phyloP scores from a whole-genome alignment of 345 rosid species.

The Lepidium didymum region DNA sequence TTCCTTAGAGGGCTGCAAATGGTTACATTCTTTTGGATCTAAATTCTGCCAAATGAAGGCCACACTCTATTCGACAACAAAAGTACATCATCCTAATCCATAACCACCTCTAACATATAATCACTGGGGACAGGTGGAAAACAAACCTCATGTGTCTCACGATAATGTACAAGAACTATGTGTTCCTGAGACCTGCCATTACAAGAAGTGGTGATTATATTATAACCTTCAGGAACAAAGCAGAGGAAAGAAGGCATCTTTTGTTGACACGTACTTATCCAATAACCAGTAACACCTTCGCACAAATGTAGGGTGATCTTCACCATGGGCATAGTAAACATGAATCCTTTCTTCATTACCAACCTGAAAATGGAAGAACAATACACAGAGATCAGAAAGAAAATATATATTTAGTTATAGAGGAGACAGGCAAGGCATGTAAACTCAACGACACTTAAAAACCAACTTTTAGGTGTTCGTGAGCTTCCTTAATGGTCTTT shows the following conservation, averaged over 20 bases:
- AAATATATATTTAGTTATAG: not conserved
- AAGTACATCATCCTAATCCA: not conserved
- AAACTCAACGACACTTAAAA: slow-evolving; percentile 14
- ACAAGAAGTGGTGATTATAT: not conserved
- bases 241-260: not conserved
- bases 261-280: slow-evolving; percentile 66
- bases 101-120: not conserved
- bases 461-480: slow-evolving; percentile 77
- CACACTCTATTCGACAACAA: not conserved
- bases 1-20: not conserved
- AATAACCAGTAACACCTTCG: slow-evolving; percentile 99
- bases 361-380: slow-evolving; percentile 40
- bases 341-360: slow-evolving; percentile 97
- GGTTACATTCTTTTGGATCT: slow-evolving; percentile 2
- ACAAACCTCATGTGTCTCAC: slow-evolving; percentile 93
- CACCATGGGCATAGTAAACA: slow-evolving; percentile 98
- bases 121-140: not conserved
- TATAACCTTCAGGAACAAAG: not conserved
- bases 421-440: not conserved
- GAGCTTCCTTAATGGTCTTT: slow-evolving; percentile 86
- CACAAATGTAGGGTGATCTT: slow-evolving; percentile 79
- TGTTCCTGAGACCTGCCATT: slow-evolving; percentile 68
- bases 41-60: slow-evolving; percentile 10
- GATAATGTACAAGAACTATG: slow-evolving; percentile 97
- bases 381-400: not conserved